Evolutionary conservation across 2,329 filamentous ascomycete species (phyloP).

Genomic region (Alternaria postmessia): DNA sequence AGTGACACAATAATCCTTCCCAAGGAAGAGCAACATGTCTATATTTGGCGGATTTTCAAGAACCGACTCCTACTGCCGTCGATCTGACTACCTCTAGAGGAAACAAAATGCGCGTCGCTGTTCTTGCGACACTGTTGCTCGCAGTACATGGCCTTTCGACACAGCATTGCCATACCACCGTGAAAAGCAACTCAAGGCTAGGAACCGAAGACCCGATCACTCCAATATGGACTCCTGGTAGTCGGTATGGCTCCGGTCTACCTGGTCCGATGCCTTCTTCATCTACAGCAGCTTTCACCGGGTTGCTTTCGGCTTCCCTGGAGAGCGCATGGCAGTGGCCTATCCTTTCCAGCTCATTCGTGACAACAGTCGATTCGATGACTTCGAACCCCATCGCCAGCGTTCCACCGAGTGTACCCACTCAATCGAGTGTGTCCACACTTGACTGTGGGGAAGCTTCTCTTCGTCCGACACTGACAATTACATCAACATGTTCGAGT

Average conservation of each 20-base stretch:
- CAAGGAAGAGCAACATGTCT: neutral
- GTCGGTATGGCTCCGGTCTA: neutral
- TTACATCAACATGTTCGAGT: neutral
- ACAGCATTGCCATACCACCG: neutral
- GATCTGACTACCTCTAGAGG: neutral
- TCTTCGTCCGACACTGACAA: neutral
- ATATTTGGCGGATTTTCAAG: neutral
- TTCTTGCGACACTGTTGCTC: neutral
- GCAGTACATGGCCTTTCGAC: neutral
- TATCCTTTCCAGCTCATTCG: neutral
- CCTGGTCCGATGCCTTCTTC: neutral
- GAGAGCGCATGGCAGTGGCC: neutral
- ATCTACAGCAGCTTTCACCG: neutral
- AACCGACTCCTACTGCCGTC: neutral
- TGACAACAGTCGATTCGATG: neutral
- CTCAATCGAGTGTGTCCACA: neutral
- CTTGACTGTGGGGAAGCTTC: too few relatives aligned
- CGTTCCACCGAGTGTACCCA: neutral
- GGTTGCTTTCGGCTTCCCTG: neutral
- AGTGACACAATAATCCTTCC: neutral
- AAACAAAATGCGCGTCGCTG: neutral
- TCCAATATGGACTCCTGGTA: neutral
- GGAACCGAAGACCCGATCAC: neutral
- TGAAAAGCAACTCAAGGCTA: neutral
- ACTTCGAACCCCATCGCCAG: neutral